phyloP scores from a whole-genome alignment of 768 basidiomycete species.

The Boletus sensibilis region DNA sequence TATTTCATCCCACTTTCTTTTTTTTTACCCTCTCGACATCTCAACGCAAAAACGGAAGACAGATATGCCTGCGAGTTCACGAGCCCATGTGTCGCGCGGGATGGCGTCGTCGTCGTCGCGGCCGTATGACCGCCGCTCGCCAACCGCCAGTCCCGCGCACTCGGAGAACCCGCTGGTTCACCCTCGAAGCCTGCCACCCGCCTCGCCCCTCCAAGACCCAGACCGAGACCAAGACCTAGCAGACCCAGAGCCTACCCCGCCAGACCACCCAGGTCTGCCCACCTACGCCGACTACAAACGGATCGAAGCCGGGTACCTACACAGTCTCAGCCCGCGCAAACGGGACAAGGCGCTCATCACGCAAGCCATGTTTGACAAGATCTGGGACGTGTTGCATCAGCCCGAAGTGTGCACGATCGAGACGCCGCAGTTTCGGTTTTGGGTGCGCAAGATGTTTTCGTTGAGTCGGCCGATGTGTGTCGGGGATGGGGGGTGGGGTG shows the following conservation, averaged over 20 bases:
- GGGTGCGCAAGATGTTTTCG: slow-evolving; percentile 81
- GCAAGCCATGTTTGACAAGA: slow-evolving; percentile 65
- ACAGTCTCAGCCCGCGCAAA: slow-evolving; percentile 55
- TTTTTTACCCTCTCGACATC: neutral
- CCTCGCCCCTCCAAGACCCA: neutral
- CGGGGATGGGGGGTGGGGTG: slow-evolving; percentile 12
- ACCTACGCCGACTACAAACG: slow-evolving; percentile 58
- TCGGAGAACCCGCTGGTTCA: neutral
- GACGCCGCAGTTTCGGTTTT: slow-evolving; percentile 75
- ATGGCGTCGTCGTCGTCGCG: slow-evolving; percentile 3
- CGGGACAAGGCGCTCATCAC: slow-evolving; percentile 72
- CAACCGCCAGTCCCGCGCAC: slow-evolving; percentile 8
- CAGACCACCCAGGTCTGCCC: slow-evolving; percentile 52
- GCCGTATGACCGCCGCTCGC: slow-evolving; percentile 25
- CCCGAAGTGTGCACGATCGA: slow-evolving; percentile 45
- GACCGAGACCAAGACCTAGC: neutral
- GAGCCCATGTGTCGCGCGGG: slow-evolving; percentile 9
- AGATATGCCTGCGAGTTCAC: slow-evolving; percentile 24
- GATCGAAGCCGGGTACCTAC: slow-evolving; percentile 58
- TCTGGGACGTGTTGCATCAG: slow-evolving; percentile 64
- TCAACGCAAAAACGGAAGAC: neutral
- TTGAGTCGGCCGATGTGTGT: slow-evolving; percentile 34
- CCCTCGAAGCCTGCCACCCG: neutral
- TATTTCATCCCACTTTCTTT: slow-evolving; percentile 18
- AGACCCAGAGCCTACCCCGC: slow-evolving; percentile 3